phyloP scores from a whole-genome alignment of 2,329 filamentous ascomycete genomes.

The Aspergillus sp. region DNA sequence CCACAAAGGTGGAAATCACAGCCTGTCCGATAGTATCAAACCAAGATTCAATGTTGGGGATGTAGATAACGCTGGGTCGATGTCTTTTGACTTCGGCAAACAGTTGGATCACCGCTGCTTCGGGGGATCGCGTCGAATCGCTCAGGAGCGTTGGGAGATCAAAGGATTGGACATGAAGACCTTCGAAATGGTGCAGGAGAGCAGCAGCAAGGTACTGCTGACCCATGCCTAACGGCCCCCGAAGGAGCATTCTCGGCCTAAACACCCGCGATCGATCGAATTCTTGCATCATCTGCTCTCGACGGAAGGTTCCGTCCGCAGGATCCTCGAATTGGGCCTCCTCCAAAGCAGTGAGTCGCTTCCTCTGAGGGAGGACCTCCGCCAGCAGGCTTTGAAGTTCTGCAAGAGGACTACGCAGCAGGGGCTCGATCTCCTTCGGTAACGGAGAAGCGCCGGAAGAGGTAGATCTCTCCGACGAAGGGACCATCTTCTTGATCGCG shows the following conservation, averaged over 20 bases:
- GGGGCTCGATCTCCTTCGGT: slow-evolving; percentile 74
- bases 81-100: slow-evolving; percentile 92
- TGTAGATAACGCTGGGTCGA: slow-evolving; percentile 93
- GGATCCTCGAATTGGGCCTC: slow-evolving; percentile 90
- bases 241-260: slow-evolving; percentile 79
- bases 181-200: slow-evolving; percentile 85
- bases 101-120: slow-evolving; percentile 84
- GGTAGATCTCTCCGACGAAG: slow-evolving; percentile 87
- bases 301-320: slow-evolving; percentile 76
- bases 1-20: slow-evolving; percentile 75
- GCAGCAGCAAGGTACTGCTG: slow-evolving; percentile 86
- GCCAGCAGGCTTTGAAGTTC: slow-evolving; percentile 69
- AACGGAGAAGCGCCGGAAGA: slow-evolving; percentile 80
- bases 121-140: slow-evolving; percentile 74
- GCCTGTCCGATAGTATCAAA: slow-evolving; percentile 64
- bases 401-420: slow-evolving; percentile 70
- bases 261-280: slow-evolving; percentile 89
- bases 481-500: slow-evolving; percentile 92
- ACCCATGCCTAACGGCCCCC: slow-evolving; percentile 84
- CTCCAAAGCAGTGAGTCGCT: slow-evolving; percentile 83
- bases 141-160: slow-evolving; percentile 84
- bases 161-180: slow-evolving; percentile 90
- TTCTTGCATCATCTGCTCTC: slow-evolving; percentile 72
- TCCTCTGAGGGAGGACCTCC: slow-evolving; percentile 76
- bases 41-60: slow-evolving; percentile 88